Conservation (phyloP, 164 flowering plant genomes). For the Saururus chinensis region DNA sequence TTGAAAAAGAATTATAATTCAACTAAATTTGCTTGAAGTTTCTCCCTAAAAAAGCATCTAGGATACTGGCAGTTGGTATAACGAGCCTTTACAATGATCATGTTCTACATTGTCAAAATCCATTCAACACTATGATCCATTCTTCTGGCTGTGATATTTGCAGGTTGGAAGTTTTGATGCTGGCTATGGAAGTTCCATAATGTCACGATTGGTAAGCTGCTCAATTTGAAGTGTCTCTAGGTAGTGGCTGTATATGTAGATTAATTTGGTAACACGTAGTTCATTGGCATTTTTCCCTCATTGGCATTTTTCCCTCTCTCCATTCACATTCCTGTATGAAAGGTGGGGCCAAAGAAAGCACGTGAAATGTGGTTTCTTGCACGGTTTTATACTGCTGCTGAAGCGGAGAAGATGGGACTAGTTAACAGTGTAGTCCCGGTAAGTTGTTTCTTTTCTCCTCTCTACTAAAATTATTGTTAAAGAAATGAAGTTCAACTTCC, state of each 20-base stretch:
- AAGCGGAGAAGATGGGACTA: slow-evolving; percentile 96
- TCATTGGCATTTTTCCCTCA: neutral
- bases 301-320: neutral
- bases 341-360: slow-evolving; percentile 95
- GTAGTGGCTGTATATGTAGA: neutral
- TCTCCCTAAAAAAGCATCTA: too few species aligned
- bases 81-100: too few species aligned
- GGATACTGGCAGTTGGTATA: too few species aligned
- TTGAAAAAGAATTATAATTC: too few species aligned
- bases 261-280: too few species aligned
- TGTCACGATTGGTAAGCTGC: slow-evolving; percentile 84
- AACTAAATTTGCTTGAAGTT: too few species aligned
- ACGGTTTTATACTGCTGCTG: slow-evolving; percentile 74
- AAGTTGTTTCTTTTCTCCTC: slow-evolving; percentile 18
- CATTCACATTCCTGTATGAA: neutral
- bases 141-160: slow-evolving; percentile 3
- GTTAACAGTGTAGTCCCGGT: slow-evolving; percentile 88
- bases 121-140: neutral
- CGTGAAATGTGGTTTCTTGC: slow-evolving; percentile 94
- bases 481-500: too few species aligned
- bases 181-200: slow-evolving; percentile 93
- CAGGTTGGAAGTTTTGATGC: slow-evolving; percentile 99
- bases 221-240: neutral
- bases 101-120: too few species aligned
- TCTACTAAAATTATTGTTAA: neutral